phyloP scores from a whole-genome alignment of 345 rosid genomes.

The Hibiscus trionum region DNA sequence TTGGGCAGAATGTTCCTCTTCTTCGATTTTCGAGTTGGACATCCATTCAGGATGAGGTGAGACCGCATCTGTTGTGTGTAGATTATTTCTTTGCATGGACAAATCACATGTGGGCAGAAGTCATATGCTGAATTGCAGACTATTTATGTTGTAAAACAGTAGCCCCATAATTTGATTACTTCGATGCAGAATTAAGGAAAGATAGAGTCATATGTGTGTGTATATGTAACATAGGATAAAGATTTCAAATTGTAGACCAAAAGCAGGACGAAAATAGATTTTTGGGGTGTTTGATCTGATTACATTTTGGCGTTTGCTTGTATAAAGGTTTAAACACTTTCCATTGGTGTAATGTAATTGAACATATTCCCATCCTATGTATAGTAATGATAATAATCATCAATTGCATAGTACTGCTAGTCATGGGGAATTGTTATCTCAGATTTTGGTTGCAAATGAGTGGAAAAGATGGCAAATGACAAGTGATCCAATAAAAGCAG shows the following conservation, averaged over 20 bases:
- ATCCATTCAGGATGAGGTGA: not conserved
- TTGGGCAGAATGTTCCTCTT: not conserved
- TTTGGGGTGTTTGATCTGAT: not conserved
- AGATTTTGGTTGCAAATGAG: no score
- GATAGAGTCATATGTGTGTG: not conserved
- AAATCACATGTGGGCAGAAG: slow-evolving; percentile 9
- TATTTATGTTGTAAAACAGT: slow-evolving; percentile 24
- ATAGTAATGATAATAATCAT: no score
- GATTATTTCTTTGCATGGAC: not conserved
- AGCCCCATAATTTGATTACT: slow-evolving; percentile 16
- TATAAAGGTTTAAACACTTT: not conserved
- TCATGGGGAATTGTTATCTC: no score
- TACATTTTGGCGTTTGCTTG: not conserved
- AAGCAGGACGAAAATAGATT: not conserved
- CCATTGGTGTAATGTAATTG: not conserved
- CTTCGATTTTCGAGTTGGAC: not conserved
- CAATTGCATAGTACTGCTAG: no score
- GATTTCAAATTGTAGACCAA: slow-evolving; percentile 12
- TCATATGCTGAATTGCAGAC: slow-evolving; percentile 11
- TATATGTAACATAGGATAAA: slow-evolving; percentile 23
- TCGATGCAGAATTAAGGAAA: slow-evolving; percentile 18
- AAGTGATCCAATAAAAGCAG: no score
- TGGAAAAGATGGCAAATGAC: no score
- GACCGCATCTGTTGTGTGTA: slow-evolving; percentile 14
- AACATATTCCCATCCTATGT: not conserved